Evolutionary conservation across 2,329 filamentous ascomycete species (phyloP), one percentile per base, ranked within the genome.

Genomic region (Dactylellina drechsleri): DNA sequence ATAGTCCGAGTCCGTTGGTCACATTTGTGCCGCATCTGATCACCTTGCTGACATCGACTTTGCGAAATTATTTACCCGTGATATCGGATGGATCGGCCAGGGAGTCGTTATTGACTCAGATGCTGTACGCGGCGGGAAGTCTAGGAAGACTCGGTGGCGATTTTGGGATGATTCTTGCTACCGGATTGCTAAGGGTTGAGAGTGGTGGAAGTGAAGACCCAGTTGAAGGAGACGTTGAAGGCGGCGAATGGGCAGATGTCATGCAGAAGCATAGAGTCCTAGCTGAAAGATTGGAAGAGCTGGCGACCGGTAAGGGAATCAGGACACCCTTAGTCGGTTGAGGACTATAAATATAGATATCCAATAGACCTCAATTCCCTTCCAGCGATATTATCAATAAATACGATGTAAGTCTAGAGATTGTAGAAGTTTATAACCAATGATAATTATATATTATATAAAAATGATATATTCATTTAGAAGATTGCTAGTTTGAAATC

Each of bases 41-140:
- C 15, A 88, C 91, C 52, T 88, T 96, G 83, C 85, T 99, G 23
- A 89, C 91, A 45, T 89, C 91, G 62, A 95, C 92, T 0, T 83
- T 97, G 54, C 86, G 87, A 64, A 82, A 83, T 13, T 97, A 97
- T 81, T 84, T 98, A 1, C 92, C 93, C 0, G 92, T 91, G 58
- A 88, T 98, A 2, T 88, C 87, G 77, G 93, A 97, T 79, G 89
- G 90, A 77, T 87, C 90, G 23, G 90, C 91, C 0, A 85, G 93
- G 36, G 94, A 98, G 80, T 96, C 92, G 80, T 85, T 98, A 65
- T 83, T 97, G 43, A 98, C 93, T 0, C 94, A 98, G 81, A 91
- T 97, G 0, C 84, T 98, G 7, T 98, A 97, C 82, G 96, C 93
- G 79, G 93, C 94, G 0, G 92, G 92, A 53, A 97, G 93, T 82